phyloP scores from a whole-genome alignment of 352 stramenopile genomes.

The Phytophthora podocarpi region DNA sequence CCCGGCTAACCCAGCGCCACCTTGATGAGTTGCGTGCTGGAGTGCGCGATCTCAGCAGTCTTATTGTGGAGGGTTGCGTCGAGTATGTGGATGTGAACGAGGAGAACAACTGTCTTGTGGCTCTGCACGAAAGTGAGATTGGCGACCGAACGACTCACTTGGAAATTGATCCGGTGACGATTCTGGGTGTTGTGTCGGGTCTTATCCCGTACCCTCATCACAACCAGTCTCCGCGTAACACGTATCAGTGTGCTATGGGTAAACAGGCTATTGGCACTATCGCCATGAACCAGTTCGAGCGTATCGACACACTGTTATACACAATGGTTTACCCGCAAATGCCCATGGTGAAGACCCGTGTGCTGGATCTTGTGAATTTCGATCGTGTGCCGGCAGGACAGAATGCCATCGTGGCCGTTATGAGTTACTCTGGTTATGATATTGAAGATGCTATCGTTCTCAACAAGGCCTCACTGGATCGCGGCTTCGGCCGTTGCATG shows the following conservation, averaged over 20 bases:
- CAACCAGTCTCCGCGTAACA: conserved; percentile 99
- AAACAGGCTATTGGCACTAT: conserved; percentile 99
- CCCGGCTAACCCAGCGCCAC: conserved; percentile 94
- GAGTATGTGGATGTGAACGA: conserved; percentile 99
- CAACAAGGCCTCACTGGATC: conserved; percentile 97
- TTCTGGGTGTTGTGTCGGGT: conserved; percentile 98
- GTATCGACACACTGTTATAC: conserved; percentile 99
- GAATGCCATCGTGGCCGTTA: conserved; percentile 99
- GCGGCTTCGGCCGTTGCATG: conserved; percentile 99
- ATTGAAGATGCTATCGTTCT: conserved; percentile 99
- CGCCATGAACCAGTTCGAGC: conserved; percentile 99
- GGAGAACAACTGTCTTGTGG: conserved; percentile 99
- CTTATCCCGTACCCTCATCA: conserved; percentile 99
- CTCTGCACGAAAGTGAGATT: conserved; percentile 94
- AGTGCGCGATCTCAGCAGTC: conserved; percentile 74
- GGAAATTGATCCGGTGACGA: conserved; percentile 99
- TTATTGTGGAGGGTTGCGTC: conserved; percentile 96
- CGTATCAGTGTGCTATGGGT: conserved; percentile 99
- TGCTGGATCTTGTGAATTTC: conserved; percentile 98
- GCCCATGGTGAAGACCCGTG: conserved; percentile 99
- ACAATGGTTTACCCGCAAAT: conserved; percentile 99
- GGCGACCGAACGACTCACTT: conserved; percentile 96
- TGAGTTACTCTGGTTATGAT: conserved; percentile 99
- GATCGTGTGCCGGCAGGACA: conserved; percentile 98
- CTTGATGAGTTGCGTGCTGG: conserved; percentile 90